A percentile compares a stretch with the other conserved stretches of the same genome.
phyloP scores from a whole-genome alignment of 345 rosid genomes.

The Eucalyptus pauciflora region DNA sequence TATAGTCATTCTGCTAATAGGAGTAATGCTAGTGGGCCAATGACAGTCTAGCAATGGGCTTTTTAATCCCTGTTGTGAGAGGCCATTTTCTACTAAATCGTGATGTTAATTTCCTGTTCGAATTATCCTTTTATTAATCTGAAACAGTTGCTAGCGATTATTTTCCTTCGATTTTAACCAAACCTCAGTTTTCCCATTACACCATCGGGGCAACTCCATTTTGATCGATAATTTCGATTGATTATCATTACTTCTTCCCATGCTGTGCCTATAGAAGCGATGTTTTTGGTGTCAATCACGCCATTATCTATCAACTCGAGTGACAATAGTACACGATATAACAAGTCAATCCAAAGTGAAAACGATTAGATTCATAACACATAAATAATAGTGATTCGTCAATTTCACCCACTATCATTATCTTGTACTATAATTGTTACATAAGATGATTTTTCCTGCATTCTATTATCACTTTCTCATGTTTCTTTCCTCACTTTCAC shows the following conservation, averaged over 20 bases:
- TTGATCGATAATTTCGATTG: not conserved
- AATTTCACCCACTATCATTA: not conserved
- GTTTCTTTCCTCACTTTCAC: not conserved
- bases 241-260: not conserved
- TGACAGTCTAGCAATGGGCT: not conserved
- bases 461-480: not conserved
- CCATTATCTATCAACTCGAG: not conserved
- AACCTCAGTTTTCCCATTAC: not conserved
- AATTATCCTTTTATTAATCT: not conserved
- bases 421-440: fast-evolving
- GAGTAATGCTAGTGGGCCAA: not conserved
- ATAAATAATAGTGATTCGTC: not conserved
- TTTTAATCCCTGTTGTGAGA: not conserved
- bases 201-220: not conserved
- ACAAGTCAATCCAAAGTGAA: not conserved
- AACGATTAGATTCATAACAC: not conserved
- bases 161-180: not conserved
- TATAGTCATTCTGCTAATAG: not conserved
- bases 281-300: not conserved
- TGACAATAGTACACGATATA: not conserved
- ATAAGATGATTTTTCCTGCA: not conserved
- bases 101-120: not conserved
- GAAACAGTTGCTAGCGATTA: not conserved
- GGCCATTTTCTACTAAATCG: not conserved
- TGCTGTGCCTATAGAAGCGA: not conserved